Evolutionary conservation across 768 basidiomycete species (phyloP).

Genomic region (Amanita phalloides): DNA sequence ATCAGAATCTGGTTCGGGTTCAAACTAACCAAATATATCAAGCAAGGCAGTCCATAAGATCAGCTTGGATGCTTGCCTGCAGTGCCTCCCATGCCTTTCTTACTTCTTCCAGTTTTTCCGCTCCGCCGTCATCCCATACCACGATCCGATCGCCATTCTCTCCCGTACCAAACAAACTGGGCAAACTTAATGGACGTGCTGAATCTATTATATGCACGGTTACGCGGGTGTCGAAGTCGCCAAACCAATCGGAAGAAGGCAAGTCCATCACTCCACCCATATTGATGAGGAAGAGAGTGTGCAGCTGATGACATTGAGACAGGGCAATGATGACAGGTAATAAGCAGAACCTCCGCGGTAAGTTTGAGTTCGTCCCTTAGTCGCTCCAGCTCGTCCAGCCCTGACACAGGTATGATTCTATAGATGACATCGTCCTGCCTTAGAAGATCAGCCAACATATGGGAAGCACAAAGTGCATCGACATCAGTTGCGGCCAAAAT

Average conservation of each 20-base stretch:
- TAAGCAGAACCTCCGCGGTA: constrained; percentile 49
- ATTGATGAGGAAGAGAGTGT: constrained; percentile 84
- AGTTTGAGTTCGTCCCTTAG: constrained; percentile 55
- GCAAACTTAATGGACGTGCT: constrained; percentile 78
- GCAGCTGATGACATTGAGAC: constrained; percentile 38
- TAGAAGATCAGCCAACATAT: constrained; percentile 83
- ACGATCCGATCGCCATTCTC: constrained; percentile 63
- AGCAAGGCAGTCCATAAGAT: neutral
- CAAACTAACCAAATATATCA: constrained; percentile 39
- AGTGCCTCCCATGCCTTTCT: constrained; percentile 78
- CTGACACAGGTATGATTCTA: constrained; percentile 81
- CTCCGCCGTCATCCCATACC: constrained; percentile 89
- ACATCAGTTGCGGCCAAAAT: constrained; percentile 85
- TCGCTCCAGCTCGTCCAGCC: constrained; percentile 63
- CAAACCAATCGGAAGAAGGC: constrained; percentile 64
- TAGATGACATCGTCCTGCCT: constrained; percentile 92
- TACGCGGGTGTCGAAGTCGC: constrained; percentile 49
- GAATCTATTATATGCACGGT: constrained; percentile 94
- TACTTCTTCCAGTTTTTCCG: constrained; percentile 58
- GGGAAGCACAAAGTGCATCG: constrained; percentile 84
- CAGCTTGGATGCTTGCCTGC: constrained; percentile 41
- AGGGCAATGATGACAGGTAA: neutral
- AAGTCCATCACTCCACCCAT: constrained; percentile 88
- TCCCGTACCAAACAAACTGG: constrained; percentile 70
- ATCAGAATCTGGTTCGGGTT: constrained; percentile 50